Percentiles rank a stretch among this genome's conserved stretches.
Evolutionary conservation across 176 grass and related monocot species (phyloP).

Genomic region (Carex littledalei): DNA sequence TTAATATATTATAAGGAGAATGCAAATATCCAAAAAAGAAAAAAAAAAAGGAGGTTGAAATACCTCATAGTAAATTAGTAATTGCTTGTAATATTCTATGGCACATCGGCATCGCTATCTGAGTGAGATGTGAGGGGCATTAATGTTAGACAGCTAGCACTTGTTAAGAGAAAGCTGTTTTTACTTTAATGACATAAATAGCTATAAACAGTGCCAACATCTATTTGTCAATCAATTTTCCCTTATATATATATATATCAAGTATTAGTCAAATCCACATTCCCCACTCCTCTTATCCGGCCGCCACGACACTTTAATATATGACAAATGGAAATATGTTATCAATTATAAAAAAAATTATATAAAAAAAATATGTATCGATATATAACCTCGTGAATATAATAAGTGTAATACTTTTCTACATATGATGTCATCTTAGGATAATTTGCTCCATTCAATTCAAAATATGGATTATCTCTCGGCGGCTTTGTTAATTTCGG

Average conservation of each 20-base stretch:
- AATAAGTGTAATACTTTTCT: neutral
- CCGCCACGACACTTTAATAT: neutral
- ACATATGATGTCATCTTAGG: neutral
- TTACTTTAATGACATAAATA: neutral
- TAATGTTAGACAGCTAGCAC: conserved; percentile 12
- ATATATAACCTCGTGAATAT: neutral
- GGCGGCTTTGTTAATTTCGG: too few species aligned
- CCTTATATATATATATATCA: neutral
- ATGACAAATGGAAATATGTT: neutral
- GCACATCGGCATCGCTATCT: neutral
- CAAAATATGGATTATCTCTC: neutral
- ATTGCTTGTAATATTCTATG: neutral
- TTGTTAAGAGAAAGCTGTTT: conserved; percentile 17
- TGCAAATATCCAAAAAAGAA: neutral
- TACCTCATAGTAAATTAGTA: neutral
- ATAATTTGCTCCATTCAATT: neutral
- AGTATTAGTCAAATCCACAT: conserved; percentile 11
- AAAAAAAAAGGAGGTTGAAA: neutral
- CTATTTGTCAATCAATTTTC: neutral
- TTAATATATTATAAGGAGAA: neutral
- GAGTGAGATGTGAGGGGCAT: conserved; percentile 18
- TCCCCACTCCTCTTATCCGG: neutral
- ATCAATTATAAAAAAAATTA: neutral
- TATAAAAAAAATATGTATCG: neutral
- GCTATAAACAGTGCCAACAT: neutral